Conservation (phyloP, 192 early-diverging fungal species). For the Coemansia sp. region DNA sequence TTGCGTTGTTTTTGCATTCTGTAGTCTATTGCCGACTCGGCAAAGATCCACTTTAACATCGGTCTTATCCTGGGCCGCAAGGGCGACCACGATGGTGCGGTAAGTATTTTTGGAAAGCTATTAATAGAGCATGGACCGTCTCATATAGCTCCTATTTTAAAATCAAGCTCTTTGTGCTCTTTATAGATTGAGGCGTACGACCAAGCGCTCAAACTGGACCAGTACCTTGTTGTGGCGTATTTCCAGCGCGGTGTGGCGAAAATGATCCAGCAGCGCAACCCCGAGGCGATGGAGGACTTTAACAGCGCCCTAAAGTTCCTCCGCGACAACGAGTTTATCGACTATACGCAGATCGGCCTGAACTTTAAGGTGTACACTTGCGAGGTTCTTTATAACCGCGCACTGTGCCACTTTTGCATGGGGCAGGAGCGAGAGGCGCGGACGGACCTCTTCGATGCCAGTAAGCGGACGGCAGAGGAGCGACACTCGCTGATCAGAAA, state of each 20-base stretch:
- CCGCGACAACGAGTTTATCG: slow-evolving; percentile 84
- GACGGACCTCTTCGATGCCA: slow-evolving; percentile 59
- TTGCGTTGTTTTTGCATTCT: not conserved
- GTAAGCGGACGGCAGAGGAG: slow-evolving; percentile 62
- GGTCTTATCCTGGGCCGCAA: slow-evolving; percentile 75
- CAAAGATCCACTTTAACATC: slow-evolving; percentile 97
- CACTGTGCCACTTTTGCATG: slow-evolving; percentile 74
- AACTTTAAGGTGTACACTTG: slow-evolving; percentile 85
- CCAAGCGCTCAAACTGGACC: slow-evolving; percentile 74
- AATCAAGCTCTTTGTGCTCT: not conserved
- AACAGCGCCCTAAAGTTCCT: slow-evolving; percentile 75
- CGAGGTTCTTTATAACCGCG: slow-evolving; percentile 90
- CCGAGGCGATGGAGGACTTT: slow-evolving; percentile 75
- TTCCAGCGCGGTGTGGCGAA: slow-evolving; percentile 87
- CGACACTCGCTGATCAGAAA: slow-evolving; percentile 67
- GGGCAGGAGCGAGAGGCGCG: slow-evolving; percentile 68
- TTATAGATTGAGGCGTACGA: slow-evolving; percentile 72
- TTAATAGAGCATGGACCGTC: slow-evolving; percentile 15
- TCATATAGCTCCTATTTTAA: not conserved
- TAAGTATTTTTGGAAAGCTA: slow-evolving; percentile 55
- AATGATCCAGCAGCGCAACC: slow-evolving; percentile 69
- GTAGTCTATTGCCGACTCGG: slow-evolving; percentile 74
- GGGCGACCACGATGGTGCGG: slow-evolving; percentile 74
- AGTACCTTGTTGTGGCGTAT: slow-evolving; percentile 87
- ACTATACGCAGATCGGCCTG: slow-evolving; percentile 94